A percentile compares a stretch with the other conserved stretches of the same genome.
Evolutionary conservation across 2,329 filamentous ascomycete species (phyloP).

Genomic region (Corinectria fuckeliana): DNA sequence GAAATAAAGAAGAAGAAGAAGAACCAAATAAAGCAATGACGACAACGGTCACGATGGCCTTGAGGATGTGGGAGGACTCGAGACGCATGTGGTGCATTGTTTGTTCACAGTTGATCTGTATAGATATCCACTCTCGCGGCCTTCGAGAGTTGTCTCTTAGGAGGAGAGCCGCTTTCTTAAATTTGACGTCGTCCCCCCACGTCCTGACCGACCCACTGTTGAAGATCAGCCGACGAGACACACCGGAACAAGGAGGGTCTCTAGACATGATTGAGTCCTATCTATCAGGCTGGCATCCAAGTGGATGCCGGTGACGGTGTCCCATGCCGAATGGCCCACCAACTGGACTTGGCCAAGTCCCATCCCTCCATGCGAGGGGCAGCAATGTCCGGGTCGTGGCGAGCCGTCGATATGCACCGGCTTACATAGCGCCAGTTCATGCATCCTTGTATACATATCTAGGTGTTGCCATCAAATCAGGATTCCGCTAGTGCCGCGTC

Average conservation of each 20-base stretch:
- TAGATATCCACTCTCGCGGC: conserved; percentile 38
- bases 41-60: conserved; percentile 1
- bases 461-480: neutral
- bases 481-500: neutral
- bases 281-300: neutral
- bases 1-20: neutral
- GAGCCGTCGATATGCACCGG: conserved; percentile 10
- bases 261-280: neutral
- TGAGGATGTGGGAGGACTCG: conserved; percentile 6
- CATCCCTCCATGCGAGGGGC: neutral
- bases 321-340: neutral
- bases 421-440: conserved; percentile 11
- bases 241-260: neutral
- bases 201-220: neutral
- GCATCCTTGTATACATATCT: conserved; percentile 16
- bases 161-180: conserved; percentile 23
- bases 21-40: conserved; percentile 10
- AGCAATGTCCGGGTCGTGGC: neutral
- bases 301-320: conserved; percentile 2
- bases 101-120: conserved; percentile 31
- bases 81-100: conserved; percentile 19
- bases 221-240: neutral
- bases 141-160: conserved; percentile 3
- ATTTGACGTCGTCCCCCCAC: conserved; percentile 29
- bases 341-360: neutral